Evolutionary conservation across 2,329 filamentous ascomycete species (phyloP).

Genomic region (Pleoardoris graminearum): DNA sequence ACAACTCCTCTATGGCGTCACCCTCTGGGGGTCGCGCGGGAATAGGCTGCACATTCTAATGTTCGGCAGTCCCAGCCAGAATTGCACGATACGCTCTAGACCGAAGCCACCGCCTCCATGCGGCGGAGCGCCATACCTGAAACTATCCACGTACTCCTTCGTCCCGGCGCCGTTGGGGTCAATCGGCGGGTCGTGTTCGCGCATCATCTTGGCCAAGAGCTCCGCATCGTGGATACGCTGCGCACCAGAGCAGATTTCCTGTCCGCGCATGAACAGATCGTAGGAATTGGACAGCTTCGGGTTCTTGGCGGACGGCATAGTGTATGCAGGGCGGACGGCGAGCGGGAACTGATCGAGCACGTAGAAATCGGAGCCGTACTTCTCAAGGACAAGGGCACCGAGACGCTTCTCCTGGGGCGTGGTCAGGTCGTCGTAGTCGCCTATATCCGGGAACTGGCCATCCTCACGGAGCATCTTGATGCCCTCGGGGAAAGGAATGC

Average conservation of each 20-base stretch:
- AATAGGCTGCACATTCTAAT: slow-evolving; percentile 65
- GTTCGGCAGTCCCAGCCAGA: slow-evolving; percentile 67
- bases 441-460: slow-evolving; percentile 66
- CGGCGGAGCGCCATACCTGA: slow-evolving; percentile 65
- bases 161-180: slow-evolving; percentile 63
- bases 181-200: slow-evolving; percentile 58
- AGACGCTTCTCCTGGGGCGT: slow-evolving; percentile 88
- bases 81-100: slow-evolving; percentile 68
- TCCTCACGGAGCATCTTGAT: slow-evolving; percentile 74
- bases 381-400: slow-evolving; percentile 80
- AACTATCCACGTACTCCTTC: slow-evolving; percentile 66
- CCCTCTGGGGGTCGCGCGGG: slow-evolving; percentile 64
- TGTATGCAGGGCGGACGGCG: slow-evolving; percentile 86
- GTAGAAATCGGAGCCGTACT: slow-evolving; percentile 95
- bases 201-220: slow-evolving; percentile 62
- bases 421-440: slow-evolving; percentile 76
- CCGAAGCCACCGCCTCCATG: slow-evolving; percentile 69
- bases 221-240: slow-evolving; percentile 67
- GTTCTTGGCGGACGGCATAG: slow-evolving; percentile 65
- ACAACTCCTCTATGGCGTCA: slow-evolving; percentile 46
- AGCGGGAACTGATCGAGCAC: slow-evolving; percentile 96
- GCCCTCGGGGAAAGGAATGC: slow-evolving; percentile 76
- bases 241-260: slow-evolving; percentile 69
- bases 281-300: slow-evolving; percentile 62
- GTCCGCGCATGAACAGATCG: slow-evolving; percentile 72